These are phyloP conservation scores for Solanum bukasovii DNA, from an alignment of 257 asterid genomes.

Conservation along the genomic window DNA sequence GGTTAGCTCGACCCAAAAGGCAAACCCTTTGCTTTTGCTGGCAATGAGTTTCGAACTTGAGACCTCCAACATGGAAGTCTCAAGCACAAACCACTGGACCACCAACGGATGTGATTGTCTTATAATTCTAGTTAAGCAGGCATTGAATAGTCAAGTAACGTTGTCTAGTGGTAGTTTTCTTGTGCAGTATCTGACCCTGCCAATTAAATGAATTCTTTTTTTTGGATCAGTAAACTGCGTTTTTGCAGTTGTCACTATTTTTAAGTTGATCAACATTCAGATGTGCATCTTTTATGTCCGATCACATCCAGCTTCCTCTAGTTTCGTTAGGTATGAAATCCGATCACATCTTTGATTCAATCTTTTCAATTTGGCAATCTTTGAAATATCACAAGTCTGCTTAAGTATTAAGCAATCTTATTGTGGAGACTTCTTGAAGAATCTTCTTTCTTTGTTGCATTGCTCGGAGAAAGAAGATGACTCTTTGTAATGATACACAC, in stretches of 20 bases:
- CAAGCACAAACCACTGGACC: neutral
- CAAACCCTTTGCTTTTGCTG: neutral
- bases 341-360: neutral
- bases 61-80: neutral
- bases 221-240: neutral
- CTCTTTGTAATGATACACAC: neutral
- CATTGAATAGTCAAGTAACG: neutral
- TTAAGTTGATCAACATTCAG: neutral
- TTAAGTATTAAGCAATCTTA: neutral
- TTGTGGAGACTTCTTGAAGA: neutral
- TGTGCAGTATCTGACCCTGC: neutral
- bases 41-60: neutral
- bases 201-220: neutral
- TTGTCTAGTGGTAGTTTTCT: neutral
- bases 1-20: neutral
- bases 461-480: neutral
- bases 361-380: neutral
- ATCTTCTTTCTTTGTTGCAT: neutral
- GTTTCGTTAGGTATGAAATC: neutral
- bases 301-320: neutral
- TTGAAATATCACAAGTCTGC: neutral
- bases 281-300: neutral
- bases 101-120: too few relatives aligned
- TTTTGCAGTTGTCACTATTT: neutral
- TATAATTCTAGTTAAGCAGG: too few relatives aligned